phyloP scores from a whole-genome alignment of 305 asterid genomes.

The Ilex paraguariensis region DNA sequence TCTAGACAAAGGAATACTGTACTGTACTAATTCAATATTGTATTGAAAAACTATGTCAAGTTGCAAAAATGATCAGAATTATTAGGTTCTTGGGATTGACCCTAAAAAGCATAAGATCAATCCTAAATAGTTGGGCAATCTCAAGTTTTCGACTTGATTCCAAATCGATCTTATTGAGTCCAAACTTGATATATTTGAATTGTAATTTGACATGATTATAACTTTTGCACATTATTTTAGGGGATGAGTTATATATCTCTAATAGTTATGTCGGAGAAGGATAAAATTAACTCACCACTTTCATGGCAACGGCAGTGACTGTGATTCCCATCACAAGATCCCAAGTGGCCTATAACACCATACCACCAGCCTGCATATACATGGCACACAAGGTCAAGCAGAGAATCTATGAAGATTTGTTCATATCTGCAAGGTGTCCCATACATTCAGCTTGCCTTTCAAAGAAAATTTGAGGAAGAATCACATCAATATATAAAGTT shows the following conservation, averaged over 20 bases:
- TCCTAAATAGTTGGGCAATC: not conserved
- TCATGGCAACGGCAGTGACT: constrained; percentile 65
- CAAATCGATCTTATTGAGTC: too few species aligned
- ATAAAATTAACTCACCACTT: constrained; percentile 57
- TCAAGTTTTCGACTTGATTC: not conserved
- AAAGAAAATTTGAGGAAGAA: not conserved
- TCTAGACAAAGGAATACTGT: not conserved
- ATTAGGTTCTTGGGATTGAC: not conserved
- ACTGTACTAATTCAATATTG: too few species aligned
- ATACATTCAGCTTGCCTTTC: not conserved
- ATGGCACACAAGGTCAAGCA: constrained; percentile 15
- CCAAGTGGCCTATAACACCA: constrained; percentile 91
- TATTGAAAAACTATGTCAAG: not conserved
- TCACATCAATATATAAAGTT: not conserved
- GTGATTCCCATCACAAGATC: constrained; percentile 67
- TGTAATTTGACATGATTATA: too few species aligned
- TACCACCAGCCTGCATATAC: constrained; percentile 84
- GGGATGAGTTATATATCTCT: not conserved
- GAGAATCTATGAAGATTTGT: constrained; percentile 22
- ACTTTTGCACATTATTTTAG: not conserved
- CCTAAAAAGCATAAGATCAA: not conserved
- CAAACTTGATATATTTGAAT: not conserved
- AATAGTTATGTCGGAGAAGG: not conserved
- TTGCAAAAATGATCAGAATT: not conserved
- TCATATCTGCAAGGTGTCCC: constrained; percentile 12